Percentiles rank a stretch among this genome's conserved stretches.
Evolutionary conservation across 805 yeast species (phyloP).

Genomic region (Wickerhamomyces rabaulensis): DNA sequence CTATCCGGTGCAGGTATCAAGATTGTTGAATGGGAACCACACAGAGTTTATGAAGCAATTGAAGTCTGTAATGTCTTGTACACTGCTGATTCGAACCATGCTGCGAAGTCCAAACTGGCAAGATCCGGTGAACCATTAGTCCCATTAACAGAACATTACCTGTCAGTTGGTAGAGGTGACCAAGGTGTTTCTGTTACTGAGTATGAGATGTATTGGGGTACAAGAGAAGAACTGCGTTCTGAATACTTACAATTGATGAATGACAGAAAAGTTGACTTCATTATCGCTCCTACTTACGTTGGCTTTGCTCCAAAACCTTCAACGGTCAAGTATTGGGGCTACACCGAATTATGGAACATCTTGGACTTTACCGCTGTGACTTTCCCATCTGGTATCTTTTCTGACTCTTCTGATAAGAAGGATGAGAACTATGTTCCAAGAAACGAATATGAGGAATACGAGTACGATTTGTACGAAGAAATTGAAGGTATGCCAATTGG

Average conservation of each 20-base stretch:
- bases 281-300: slow-evolving; percentile 62
- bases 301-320: slow-evolving; percentile 69
- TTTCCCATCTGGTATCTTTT: slow-evolving; percentile 44
- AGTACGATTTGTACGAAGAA: slow-evolving; percentile 26
- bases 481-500: slow-evolving; percentile 52
- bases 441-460: slow-evolving; percentile 21
- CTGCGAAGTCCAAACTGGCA: slow-evolving; percentile 44
- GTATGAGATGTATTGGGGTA: slow-evolving; percentile 47
- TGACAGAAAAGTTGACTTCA: slow-evolving; percentile 54
- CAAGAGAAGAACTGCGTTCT: slow-evolving; percentile 55
- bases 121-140: slow-evolving; percentile 67
- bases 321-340: slow-evolving; percentile 70
- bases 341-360: slow-evolving; percentile 69
- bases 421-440: slow-evolving; percentile 24
- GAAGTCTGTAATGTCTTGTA: slow-evolving; percentile 54
- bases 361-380: slow-evolving; percentile 66
- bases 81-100: slow-evolving; percentile 62
- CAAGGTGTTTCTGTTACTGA: slow-evolving; percentile 42
- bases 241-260: slow-evolving; percentile 50
- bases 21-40: slow-evolving; percentile 51
- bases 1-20: slow-evolving; percentile 55
- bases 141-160: slow-evolving; percentile 58
- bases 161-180: slow-evolving; percentile 56
- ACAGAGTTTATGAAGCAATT: slow-evolving; percentile 51
- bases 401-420: slow-evolving; percentile 45